These are phyloP conservation scores for Aspergillus fumigatus DNA, from an alignment of 2,329 filamentous ascomycete genomes.

Conservation along the genomic window DNA sequence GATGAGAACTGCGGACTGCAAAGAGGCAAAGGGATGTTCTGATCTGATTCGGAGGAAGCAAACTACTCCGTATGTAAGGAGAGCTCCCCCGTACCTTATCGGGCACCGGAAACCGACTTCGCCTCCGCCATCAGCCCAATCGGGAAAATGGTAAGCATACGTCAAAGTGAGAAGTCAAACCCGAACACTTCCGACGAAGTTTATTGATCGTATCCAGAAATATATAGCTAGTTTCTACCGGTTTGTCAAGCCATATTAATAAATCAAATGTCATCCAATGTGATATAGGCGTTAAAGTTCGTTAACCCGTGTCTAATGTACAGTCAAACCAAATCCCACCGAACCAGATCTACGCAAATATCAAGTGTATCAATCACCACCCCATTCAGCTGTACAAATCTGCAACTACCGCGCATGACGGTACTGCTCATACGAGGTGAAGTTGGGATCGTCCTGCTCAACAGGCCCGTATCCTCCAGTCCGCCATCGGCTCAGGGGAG, in stretches of 20 bases:
- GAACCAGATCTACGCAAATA: not conserved
- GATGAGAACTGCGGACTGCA: not conserved
- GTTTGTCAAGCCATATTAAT: slow-evolving; percentile 1
- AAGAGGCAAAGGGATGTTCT: not conserved
- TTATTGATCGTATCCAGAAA: not conserved
- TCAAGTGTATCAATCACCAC: not conserved
- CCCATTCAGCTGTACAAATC: not conserved
- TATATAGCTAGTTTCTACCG: not conserved
- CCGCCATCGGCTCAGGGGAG: slow-evolving; percentile 32
- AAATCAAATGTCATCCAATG: not conserved
- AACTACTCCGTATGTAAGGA: not conserved
- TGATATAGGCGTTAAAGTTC: not conserved
- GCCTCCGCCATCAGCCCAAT: slow-evolving; percentile 5
- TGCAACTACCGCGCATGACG: slow-evolving; percentile 18
- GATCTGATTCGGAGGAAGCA: not conserved
- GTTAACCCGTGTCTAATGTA: not conserved
- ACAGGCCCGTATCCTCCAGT: slow-evolving; percentile 35
- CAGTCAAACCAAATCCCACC: not conserved
- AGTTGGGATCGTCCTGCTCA: slow-evolving; percentile 29
- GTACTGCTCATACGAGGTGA: slow-evolving; percentile 35
- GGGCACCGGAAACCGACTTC: not conserved
- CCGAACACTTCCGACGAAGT: no score
- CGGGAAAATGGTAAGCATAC: slow-evolving; percentile 12
- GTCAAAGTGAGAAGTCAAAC: no score
- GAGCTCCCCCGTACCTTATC: not conserved